Evolutionary conservation across 768 basidiomycete genomes (phyloP), one percentile per base, ranked within the genome.

Genomic region (Tylopilus subfusipes): DNA sequence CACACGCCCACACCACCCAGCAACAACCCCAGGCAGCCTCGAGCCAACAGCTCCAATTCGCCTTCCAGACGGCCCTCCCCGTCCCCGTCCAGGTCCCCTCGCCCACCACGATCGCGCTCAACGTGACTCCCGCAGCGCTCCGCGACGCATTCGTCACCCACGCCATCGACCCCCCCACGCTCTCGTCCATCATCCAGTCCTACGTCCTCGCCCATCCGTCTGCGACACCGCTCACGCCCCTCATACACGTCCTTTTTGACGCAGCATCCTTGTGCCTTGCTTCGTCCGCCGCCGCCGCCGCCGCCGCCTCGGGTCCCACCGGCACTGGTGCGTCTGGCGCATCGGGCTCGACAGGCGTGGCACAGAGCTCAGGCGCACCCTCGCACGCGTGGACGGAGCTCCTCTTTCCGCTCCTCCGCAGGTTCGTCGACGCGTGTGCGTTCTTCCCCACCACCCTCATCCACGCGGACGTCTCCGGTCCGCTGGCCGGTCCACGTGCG

Each of bases 391-490:
- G 53, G 14, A 46, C 49, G 5, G 61, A 63, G 29, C 46, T 55
- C 12, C 48, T 64, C 22, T 39, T 57, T 11, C 34, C 56, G 0
- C 54, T 65, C 19, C 69, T 85, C 16, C 74, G 78, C n/a, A 74
- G 79, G 13, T 84, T 77, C 63, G 59, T 78, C 16, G 81, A 81
- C 43, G 79, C 81, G 0, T 78, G 79, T 11, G 59, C 75, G 6
- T 82, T 80, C 54, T 81, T 84, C 48, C 68, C 78, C n/a, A 48
- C 66, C 22, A 68, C 72, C 0, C 64, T 84, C 25, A 66, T 76
- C 5, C 83, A 85, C 57, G 82, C 82, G 4, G 82, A 81, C 34
- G 73, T 78, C 10, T 64, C 78, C 1, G 84, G 84, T 5, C 80
- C 82, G 0, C 67, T 78, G 8, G 78, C 83, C 4, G 84, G 83